phyloP scores from a whole-genome alignment of 176 grass and related monocot genomes.

The Neostapfia colusana region DNA sequence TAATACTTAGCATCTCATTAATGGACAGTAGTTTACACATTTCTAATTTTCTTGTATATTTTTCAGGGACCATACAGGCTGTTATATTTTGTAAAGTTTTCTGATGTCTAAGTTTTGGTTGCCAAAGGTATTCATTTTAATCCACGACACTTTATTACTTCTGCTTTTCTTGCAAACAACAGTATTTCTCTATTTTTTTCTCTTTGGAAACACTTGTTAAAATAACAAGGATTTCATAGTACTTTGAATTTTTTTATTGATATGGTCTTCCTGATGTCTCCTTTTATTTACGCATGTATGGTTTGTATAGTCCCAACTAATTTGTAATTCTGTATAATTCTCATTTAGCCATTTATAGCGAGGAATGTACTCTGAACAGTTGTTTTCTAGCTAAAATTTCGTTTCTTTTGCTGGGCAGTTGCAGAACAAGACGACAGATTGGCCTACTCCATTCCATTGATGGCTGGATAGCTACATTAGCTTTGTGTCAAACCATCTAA shows the following conservation, averaged over 20 bases:
- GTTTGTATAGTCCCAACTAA: neutral
- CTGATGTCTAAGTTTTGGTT: constrained; percentile 35
- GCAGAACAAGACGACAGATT: constrained; percentile 8
- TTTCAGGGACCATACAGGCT: constrained; percentile 61
- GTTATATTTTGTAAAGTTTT: constrained; percentile 64
- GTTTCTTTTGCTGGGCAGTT: constrained; percentile 23
- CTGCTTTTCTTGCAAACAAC: constrained; percentile 16
- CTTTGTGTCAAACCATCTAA: constrained; percentile 17
- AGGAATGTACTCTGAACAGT: neutral
- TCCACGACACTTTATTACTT: constrained; percentile 9
- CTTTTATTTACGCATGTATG: constrained; percentile 7
- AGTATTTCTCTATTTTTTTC: neutral
- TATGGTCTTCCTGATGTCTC: neutral
- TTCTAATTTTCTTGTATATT: constrained; percentile 23
- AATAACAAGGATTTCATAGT: constrained; percentile 3
- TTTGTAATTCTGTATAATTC: neutral
- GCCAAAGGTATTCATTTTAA: constrained; percentile 37
- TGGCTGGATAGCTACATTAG: neutral
- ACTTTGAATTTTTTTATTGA: neutral
- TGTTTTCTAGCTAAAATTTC: neutral
- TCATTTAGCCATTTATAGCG: neutral
- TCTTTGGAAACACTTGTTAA: neutral
- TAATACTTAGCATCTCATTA: constrained; percentile 18
- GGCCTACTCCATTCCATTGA: constrained; percentile 18
- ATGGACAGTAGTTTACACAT: constrained; percentile 20